Conservation (phyloP, 1,284 basidiomycete genomes). For the Neotropicomus parvogracilis region DNA sequence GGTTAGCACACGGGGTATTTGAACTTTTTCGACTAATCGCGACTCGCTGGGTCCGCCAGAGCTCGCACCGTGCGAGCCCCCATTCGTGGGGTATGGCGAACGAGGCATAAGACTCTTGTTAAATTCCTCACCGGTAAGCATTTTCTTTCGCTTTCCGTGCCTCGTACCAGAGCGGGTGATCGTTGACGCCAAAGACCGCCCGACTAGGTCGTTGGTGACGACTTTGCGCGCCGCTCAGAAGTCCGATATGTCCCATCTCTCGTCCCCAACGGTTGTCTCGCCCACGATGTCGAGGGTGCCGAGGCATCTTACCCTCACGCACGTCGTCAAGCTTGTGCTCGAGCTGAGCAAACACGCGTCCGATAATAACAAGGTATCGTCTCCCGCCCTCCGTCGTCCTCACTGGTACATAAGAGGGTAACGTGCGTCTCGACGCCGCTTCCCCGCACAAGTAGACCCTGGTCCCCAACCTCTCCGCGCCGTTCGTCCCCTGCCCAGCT, state of each 20-base stretch:
- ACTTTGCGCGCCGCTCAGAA: slow-evolving; percentile 88
- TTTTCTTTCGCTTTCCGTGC: background rate
- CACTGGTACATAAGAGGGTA: too few species aligned
- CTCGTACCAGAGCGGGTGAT: background rate
- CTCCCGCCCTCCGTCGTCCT: too few species aligned
- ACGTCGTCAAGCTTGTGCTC: slow-evolving; percentile 76
- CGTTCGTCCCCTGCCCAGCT: slow-evolving; percentile 90
- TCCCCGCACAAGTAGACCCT: slow-evolving; percentile 55
- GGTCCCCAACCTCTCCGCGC: slow-evolving; percentile 92
- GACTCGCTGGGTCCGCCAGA: too few species aligned
- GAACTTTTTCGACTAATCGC: too few species aligned
- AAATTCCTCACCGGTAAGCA: background rate
- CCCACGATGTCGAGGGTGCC: slow-evolving; percentile 78
- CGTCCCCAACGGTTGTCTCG: slow-evolving; percentile 72
- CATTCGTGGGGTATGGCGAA: too few species aligned
- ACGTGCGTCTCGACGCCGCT: background rate
- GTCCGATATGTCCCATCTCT: slow-evolving; percentile 80
- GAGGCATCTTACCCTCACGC: slow-evolving; percentile 93
- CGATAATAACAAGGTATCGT: slow-evolving; percentile 65
- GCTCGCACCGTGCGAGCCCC: too few species aligned
- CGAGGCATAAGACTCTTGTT: too few species aligned
- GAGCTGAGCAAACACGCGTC: slow-evolving; percentile 83
- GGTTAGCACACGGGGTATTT: too few species aligned
- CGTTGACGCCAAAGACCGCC: background rate
- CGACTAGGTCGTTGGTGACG: slow-evolving; percentile 82